These are phyloP conservation scores for Xylaria sp. DNA, from an alignment of 2,329 filamentous ascomycete species.

Conservation along the genomic window DNA sequence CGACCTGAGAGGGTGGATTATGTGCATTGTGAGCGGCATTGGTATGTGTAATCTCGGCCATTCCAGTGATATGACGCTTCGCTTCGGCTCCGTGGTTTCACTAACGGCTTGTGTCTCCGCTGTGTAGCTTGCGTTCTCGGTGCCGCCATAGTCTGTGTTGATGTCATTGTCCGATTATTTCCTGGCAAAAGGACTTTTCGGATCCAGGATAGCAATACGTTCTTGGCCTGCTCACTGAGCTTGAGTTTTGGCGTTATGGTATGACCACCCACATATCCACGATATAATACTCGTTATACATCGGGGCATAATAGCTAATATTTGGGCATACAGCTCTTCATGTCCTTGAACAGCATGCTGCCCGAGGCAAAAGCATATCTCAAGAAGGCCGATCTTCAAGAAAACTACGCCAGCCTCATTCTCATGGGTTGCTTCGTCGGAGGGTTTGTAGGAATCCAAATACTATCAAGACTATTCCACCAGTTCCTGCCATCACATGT, in stretches of 20 bases:
- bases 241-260: slow-evolving; percentile 98
- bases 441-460: slow-evolving; percentile 78
- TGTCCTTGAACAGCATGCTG: slow-evolving; percentile 89
- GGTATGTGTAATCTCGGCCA: slow-evolving; percentile 53
- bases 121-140: slow-evolving; percentile 68
- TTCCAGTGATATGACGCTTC: slow-evolving; percentile 6
- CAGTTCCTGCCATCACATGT: slow-evolving; percentile 78
- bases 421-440: slow-evolving; percentile 72
- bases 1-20: slow-evolving; percentile 92
- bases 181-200: slow-evolving; percentile 78
- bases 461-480: slow-evolving; percentile 74
- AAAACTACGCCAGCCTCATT: slow-evolving; percentile 70
- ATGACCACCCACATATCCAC: slow-evolving; percentile 39
- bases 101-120: slow-evolving; percentile 24
- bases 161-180: slow-evolving; percentile 74
- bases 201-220: slow-evolving; percentile 87
- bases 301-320: background rate
- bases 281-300: background rate
- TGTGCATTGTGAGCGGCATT: slow-evolving; percentile 81
- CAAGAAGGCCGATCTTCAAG: slow-evolving; percentile 67
- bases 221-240: slow-evolving; percentile 86
- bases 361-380: slow-evolving; percentile 85
- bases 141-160: slow-evolving; percentile 85
- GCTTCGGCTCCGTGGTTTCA: background rate
- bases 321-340: slow-evolving; percentile 72